phyloP scores from a whole-genome alignment of 1,284 basidiomycete genomes.

The Apiotrichum siamense region DNA sequence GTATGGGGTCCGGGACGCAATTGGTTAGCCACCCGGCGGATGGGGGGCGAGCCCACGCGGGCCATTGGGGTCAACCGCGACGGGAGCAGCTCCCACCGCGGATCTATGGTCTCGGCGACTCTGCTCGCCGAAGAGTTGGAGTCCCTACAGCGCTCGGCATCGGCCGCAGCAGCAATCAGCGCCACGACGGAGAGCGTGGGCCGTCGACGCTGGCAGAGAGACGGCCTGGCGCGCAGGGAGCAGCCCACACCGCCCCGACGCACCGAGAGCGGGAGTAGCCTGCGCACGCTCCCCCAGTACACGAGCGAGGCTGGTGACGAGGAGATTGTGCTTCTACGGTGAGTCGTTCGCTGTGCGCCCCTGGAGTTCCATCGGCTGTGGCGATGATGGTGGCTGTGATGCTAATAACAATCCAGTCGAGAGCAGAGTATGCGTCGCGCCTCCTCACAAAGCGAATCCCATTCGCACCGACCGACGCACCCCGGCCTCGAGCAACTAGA shows the following conservation, averaged over 20 bases:
- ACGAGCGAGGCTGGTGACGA: slow-evolving; percentile 39
- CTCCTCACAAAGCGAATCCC: background rate
- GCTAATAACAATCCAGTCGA: background rate
- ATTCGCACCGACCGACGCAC: background rate
- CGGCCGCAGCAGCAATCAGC: background rate
- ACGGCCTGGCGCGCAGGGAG: background rate
- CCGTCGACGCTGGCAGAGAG: background rate
- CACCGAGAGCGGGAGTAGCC: slow-evolving; percentile 34
- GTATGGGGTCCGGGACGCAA: too few species aligned
- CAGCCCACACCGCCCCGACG: slow-evolving; percentile 3
- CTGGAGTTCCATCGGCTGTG: background rate
- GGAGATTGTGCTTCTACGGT: slow-evolving; percentile 37
- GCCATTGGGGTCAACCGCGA: too few species aligned
- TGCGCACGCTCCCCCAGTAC: slow-evolving; percentile 36
- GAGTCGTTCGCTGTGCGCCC: slow-evolving; percentile 1
- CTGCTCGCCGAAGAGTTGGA: too few species aligned
- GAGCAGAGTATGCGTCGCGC: background rate
- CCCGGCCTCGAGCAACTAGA: too few species aligned
- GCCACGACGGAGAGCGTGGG: too few species aligned
- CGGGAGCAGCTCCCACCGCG: too few species aligned
- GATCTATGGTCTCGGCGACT: too few species aligned
- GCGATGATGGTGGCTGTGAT: background rate
- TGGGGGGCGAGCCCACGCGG: too few species aligned
- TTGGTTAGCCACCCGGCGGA: too few species aligned
- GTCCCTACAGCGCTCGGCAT: too few species aligned